These are phyloP conservation scores for Lodderomyces margitis DNA, from an alignment of 1,139 yeast genomes.

Conservation along the genomic window DNA sequence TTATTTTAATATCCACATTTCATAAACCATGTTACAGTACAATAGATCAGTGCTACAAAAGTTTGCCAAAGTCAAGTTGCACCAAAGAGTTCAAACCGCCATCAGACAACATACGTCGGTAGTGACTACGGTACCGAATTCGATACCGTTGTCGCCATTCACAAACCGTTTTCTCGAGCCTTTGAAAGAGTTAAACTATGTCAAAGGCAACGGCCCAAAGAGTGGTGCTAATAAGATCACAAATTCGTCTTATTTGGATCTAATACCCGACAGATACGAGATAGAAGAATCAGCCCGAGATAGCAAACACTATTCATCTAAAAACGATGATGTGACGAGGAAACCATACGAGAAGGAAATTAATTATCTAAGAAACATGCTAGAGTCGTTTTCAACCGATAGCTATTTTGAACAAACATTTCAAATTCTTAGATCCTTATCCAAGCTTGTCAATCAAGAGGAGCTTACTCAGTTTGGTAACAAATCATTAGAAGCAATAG, in stretches of 20 bases:
- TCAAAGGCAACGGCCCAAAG: neutral
- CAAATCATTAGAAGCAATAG: slow-evolving; percentile 37
- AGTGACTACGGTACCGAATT: neutral
- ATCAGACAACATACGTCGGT: slow-evolving; percentile 3
- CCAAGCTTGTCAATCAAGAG: slow-evolving; percentile 33
- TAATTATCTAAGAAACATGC: slow-evolving; percentile 11
- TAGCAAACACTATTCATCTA: slow-evolving; percentile 8
- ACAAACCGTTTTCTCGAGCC: slow-evolving; percentile 4
- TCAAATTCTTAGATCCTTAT: slow-evolving; percentile 56
- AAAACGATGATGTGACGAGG: slow-evolving; percentile 11
- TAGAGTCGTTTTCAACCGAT: slow-evolving; percentile 41
- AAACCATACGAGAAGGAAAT: slow-evolving; percentile 13
- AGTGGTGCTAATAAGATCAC: slow-evolving; percentile 2
- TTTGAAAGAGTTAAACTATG: neutral
- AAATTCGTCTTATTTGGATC: slow-evolving; percentile 6
- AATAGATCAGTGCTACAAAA: slow-evolving; percentile 3
- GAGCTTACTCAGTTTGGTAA: slow-evolving; percentile 37
- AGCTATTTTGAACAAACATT: slow-evolving; percentile 72
- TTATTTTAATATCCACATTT: too few species aligned
- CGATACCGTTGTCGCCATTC: neutral
- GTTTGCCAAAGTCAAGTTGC: neutral
- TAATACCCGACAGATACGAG: slow-evolving; percentile 5
- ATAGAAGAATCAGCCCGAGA: slow-evolving; percentile 1
- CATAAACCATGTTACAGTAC: slow-evolving; percentile 3
- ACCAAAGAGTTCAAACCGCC: neutral